Conservation (phyloP, 768 basidiomycete species). For the Coprinellus micaceus region DNA sequence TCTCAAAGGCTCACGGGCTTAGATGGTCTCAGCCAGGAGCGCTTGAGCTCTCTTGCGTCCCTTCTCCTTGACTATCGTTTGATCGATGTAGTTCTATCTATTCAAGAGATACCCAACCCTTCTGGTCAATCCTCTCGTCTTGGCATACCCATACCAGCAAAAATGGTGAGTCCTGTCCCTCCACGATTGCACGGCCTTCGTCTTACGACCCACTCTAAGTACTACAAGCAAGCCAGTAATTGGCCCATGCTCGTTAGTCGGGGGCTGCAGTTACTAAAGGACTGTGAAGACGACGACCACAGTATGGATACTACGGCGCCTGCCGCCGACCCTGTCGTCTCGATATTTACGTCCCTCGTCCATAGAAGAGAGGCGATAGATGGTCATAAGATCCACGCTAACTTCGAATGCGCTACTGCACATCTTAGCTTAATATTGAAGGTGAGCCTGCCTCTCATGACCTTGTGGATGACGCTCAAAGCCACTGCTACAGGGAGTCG, state of each 20-base stretch:
- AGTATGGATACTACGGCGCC: background rate
- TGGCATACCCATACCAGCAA: background rate
- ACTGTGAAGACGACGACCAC: background rate
- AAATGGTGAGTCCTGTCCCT: background rate
- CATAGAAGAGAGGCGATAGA: background rate
- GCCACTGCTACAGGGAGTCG: background rate
- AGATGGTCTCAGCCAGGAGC: background rate
- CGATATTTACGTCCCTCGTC: background rate
- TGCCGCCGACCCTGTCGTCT: background rate
- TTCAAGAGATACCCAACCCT: background rate
- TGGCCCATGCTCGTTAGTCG: background rate
- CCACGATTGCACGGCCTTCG: background rate
- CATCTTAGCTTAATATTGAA: background rate
- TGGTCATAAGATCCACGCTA: background rate
- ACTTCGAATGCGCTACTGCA: background rate
- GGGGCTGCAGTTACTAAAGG: background rate
- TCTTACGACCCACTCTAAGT: background rate
- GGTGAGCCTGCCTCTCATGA: background rate
- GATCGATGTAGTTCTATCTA: background rate
- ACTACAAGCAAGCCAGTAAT: background rate
- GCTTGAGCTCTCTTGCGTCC: background rate
- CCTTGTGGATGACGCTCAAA: too few relatives aligned
- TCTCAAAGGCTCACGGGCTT: background rate
- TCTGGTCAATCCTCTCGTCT: background rate
- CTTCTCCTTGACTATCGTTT: background rate